These are phyloP conservation scores for Polytrichum formosum DNA, from an alignment of 225 moss, liverwort and hornwort species.

Conservation along the genomic window DNA sequence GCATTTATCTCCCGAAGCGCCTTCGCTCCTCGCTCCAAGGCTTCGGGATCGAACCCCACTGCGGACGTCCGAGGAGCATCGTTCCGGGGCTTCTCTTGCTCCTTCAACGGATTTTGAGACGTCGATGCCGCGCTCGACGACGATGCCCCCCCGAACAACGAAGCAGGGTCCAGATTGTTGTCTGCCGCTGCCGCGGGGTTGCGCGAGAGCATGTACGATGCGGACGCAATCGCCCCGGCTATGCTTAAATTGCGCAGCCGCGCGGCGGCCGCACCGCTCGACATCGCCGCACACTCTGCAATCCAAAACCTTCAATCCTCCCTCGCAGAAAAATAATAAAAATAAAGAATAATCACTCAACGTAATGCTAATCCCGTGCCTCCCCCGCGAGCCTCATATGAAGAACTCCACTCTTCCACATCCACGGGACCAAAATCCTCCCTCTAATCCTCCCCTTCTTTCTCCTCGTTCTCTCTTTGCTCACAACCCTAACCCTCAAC, in stretches of 20 bases:
- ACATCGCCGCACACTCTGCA: conserved; percentile 20
- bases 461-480: neutral
- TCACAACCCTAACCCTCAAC: conserved; percentile 16
- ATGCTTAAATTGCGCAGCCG: conserved; percentile 24
- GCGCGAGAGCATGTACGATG: conserved; percentile 33
- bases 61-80: conserved; percentile 85
- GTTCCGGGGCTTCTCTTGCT: conserved; percentile 49
- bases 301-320: conserved; percentile 25
- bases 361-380: neutral
- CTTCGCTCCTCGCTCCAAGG: conserved; percentile 95
- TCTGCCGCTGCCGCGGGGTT: conserved; percentile 43
- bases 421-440: neutral
- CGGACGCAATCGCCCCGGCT: conserved; percentile 45
- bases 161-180: conserved; percentile 27
- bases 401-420: neutral
- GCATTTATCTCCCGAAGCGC: conserved; percentile 91
- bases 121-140: conserved; percentile 16
- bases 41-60: conserved; percentile 91
- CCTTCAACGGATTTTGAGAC: conserved; percentile 23
- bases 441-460: neutral
- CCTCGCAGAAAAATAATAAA: neutral
- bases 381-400: neutral
- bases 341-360: too few species aligned
- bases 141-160: conserved; percentile 29
- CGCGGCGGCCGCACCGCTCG: conserved; percentile 18